Base-by-base conservation (phyloP, 345 rosid species). In the Eucalyptus globulus region DNA sequence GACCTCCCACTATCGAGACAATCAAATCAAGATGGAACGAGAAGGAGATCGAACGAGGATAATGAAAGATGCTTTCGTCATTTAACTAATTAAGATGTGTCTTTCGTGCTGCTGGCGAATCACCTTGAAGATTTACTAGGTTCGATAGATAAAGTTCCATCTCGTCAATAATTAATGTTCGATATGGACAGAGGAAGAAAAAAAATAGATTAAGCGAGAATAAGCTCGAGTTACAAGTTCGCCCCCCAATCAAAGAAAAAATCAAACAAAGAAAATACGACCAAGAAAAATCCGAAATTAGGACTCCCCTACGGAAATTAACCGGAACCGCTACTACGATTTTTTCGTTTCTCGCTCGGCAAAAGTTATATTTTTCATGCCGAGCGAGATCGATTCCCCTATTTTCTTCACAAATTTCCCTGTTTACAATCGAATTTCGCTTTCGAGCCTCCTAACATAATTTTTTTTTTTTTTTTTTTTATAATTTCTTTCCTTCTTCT, bases 81-180 rank as follows among this genome's bases (percentile, higher is more conserved):
- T 72, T 72, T 10, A 21, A 56, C 2, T 11, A 6, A 19, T 72
- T 24, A 12, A 69, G 29, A 56, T 1, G 14, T 1, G 26, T 27
- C 24, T 37, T 34, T 34, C 3, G 14, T 11, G 7, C 13, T 5
- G 13, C 13, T 5, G 13, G 8, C 14, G 4, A 72, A 72, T 72
- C 45, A 11, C 1, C 3, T 0, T 40, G 3, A 14, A 76, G 47
- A 76, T 40, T 40, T 22, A 22, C 6, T 4, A 2, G 5, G 9
- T 76, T 76, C 3, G 0, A 21, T 21, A 40, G 9, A 11, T 22
- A 65, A 67, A 76, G 27, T 10, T 11, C 14, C 7, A 24, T 21
- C 29, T 76, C 14, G 15, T 8, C 4, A 6, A 76, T 40, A 22
- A 21, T 21, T 40, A 43, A 21, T 12, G 12, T 11, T 76, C 15